Percentiles rank a stretch among this genome's conserved stretches.
Evolutionary conservation across 2,329 filamentous ascomycete species (phyloP).

Genomic region (Elsinoe fawcettii): DNA sequence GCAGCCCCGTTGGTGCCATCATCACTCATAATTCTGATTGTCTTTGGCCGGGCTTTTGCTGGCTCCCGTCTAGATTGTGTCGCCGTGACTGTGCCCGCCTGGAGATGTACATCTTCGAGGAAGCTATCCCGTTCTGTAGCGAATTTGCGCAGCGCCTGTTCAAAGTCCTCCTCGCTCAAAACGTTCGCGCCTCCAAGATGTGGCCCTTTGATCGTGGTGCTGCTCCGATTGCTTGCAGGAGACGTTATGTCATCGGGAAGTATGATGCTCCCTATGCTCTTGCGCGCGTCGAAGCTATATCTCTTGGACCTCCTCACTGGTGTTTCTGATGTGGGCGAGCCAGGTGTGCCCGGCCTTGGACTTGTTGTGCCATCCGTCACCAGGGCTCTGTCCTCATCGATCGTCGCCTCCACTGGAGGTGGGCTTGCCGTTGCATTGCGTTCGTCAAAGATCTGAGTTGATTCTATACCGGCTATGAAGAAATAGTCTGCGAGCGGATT

Average conservation of each 20-base stretch:
- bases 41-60: conserved; percentile 64
- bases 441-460: conserved; percentile 45
- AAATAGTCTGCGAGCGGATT: conserved; percentile 59
- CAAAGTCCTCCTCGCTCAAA: conserved; percentile 77
- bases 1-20: conserved; percentile 31
- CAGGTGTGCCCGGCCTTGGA: conserved; percentile 38
- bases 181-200: conserved; percentile 32
- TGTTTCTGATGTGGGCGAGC: conserved; percentile 34
- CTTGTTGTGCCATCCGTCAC: conserved; percentile 81
- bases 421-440: conserved; percentile 20
- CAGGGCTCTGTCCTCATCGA: conserved; percentile 68
- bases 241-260: conserved; percentile 37
- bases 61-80: conserved; percentile 29
- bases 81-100: conserved; percentile 68
- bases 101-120: conserved; percentile 83
- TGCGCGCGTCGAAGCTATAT: conserved; percentile 40
- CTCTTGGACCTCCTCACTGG: conserved; percentile 32
- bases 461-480: conserved; percentile 53
- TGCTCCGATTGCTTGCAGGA: conserved; percentile 56
- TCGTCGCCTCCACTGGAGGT: conserved; percentile 39
- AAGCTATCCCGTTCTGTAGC: conserved; percentile 92
- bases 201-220: conserved; percentile 51
- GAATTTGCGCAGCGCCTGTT: conserved; percentile 87
- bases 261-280: conserved; percentile 46
- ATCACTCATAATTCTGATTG: conserved; percentile 74